phyloP scores from a whole-genome alignment of 345 rosid species.

The Cardamine occulta region DNA sequence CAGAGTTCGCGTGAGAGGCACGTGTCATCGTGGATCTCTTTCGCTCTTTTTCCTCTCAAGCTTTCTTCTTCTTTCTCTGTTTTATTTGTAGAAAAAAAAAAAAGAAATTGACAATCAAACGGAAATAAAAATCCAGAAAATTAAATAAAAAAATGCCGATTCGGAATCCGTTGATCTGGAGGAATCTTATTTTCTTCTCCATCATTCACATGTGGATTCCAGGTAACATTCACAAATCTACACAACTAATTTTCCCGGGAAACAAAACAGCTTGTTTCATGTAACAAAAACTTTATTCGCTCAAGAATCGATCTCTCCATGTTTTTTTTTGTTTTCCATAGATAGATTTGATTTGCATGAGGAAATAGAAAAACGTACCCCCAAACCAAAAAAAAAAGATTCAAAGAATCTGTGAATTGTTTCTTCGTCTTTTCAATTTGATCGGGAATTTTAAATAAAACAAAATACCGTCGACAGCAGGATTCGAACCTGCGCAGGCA shows the following conservation, averaged over 20 bases:
- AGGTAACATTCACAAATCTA: constrained; percentile 23
- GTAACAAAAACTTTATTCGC: neutral
- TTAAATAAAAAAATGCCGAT: neutral
- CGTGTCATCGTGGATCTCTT: constrained; percentile 15
- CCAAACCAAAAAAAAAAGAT: neutral
- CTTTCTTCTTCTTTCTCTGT: constrained; percentile 33
- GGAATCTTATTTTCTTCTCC: constrained; percentile 26
- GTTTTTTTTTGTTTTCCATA: neutral
- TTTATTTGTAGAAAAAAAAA: neutral
- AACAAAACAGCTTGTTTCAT: constrained; percentile 8
- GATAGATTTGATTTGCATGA: constrained; percentile 5
- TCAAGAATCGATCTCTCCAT: neutral
- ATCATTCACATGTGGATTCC: constrained; percentile 32
- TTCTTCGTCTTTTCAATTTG: neutral
- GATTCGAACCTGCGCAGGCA: constrained; percentile 99
- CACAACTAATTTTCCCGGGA: neutral
- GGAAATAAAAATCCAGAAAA: neutral
- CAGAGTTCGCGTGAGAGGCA: constrained; percentile 16
- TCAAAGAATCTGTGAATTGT: neutral
- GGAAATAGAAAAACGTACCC: neutral
- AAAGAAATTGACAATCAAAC: neutral
- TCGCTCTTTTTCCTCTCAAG: constrained; percentile 16
- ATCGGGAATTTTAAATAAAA: neutral
- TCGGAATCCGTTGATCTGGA: constrained; percentile 27
- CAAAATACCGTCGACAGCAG: constrained; percentile 82